phyloP scores from a whole-genome alignment of 2,329 filamentous ascomycete genomes.

The Ascochyta lentis region DNA sequence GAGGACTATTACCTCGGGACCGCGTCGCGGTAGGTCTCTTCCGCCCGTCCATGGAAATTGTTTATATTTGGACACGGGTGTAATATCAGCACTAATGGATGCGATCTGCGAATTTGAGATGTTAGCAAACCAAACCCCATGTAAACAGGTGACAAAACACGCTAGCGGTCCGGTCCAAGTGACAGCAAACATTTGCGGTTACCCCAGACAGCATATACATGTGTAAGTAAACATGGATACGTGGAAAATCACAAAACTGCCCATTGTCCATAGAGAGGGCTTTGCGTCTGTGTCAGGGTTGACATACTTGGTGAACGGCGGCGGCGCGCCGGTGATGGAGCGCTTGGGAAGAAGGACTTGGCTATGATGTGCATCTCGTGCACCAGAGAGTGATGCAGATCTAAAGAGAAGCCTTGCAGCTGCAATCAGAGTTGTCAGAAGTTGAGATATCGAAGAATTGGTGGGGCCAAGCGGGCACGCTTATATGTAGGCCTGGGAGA shows the following conservation, averaged over 20 bases:
- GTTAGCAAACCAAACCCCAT: neutral
- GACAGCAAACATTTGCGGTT: neutral
- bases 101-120: neutral
- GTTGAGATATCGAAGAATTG: neutral
- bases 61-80: neutral
- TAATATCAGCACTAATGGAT: neutral
- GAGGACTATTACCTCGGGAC: slow-evolving; percentile 29
- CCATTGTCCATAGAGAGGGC: neutral
- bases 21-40: slow-evolving; percentile 24
- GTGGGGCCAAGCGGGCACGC: neutral
- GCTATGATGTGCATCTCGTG: slow-evolving; percentile 3
- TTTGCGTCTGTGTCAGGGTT: neutral
- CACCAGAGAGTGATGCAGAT: neutral
- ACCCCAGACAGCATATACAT: neutral
- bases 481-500: slow-evolving; percentile 6
- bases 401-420: neutral
- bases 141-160: neutral
- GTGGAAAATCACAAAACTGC: too few species aligned
- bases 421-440: neutral
- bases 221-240: neutral
- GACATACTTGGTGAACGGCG: slow-evolving; percentile 2
- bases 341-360: neutral
- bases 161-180: neutral
- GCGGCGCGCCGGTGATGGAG: neutral
- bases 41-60: slow-evolving; percentile 17